Base-by-base conservation (phyloP, 1,284 basidiomycete genomes). In the Prillingera fragicola region DNA sequence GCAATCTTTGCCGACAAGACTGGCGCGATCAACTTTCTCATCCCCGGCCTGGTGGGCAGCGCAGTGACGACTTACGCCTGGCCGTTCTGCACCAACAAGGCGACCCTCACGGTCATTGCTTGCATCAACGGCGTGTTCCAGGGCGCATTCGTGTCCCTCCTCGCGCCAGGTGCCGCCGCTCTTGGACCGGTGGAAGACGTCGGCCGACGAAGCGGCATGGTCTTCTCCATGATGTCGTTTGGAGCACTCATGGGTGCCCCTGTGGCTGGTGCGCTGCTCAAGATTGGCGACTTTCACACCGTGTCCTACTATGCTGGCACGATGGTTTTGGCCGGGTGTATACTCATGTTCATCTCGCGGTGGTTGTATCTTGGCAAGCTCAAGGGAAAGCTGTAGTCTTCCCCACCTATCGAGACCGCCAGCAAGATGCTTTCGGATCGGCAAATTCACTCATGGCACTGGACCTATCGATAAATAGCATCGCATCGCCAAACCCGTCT, bases 201-300 rank as follows among this genome's bases (percentile, higher is more conserved):
- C n/a, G 59, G 59, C 4, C 41, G 57, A 2, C 36, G 57, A 5
- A 53, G 57, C 33, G 57, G 57, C 34, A 54, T 57, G 50, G 45
- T 59, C 33, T 41, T 44, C 23, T 37, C 42, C 5, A 29, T 56
- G 24, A 46, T 53, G 39, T 40, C 47, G 29, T 41, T 53, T 18
- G 54, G 50, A 8, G 33, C 37, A 5, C 39, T 56, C 13, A 33
- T 56, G 18, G 45, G 45, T 18, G 43, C 54, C 1, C 54, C 54
- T 1, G 50, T 52, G 12, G 45, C 45, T 0, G 54, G 54, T 12
- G 54, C 45, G 1, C 32, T 56, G 12, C 45, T 50, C 0, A n/a
- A 33, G 18, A 23, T 9, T 6, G 17, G 24, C 8, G 19, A 18
- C 29, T 53, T 50, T 41, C 45, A 56, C 34, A 40, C n/a, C 21